Percentiles rank a stretch among this genome's conserved stretches.
Evolutionary conservation across 345 rosid genomes (phyloP).

Genomic region (Populus ilicifolia): DNA sequence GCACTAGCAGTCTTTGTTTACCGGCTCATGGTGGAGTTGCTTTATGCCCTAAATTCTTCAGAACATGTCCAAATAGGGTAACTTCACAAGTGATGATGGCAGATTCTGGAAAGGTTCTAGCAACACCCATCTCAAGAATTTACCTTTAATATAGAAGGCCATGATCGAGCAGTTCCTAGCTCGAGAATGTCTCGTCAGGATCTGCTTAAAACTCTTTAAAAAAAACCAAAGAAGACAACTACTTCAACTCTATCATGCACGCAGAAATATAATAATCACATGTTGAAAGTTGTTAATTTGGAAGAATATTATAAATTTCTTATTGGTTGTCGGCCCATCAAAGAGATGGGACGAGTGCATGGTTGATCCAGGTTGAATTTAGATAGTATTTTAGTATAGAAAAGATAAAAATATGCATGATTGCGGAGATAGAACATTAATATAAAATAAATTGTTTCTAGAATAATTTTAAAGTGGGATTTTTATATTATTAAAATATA

Average conservation of each 20-base stretch:
- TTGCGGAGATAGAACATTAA: too few species aligned
- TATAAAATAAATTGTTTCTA: too few species aligned
- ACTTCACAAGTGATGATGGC: not conserved
- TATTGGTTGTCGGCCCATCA: not conserved
- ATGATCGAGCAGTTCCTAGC: slow-evolving; percentile 5
- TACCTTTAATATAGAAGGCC: slow-evolving; percentile 20
- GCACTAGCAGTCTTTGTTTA: slow-evolving; percentile 16
- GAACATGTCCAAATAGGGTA: slow-evolving; percentile 1
- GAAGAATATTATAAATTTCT: not conserved
- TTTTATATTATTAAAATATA: too few species aligned
- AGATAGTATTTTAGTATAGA: too few species aligned
- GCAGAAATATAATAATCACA: too few species aligned
- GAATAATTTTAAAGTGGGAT: too few species aligned
- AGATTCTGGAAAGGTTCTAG: slow-evolving; percentile 25
- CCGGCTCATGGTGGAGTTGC: slow-evolving; percentile 27
- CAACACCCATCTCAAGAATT: slow-evolving; percentile 17
- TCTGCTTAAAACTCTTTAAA: slow-evolving; percentile 6
- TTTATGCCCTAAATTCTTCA: slow-evolving; percentile 21
- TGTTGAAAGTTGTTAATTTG: not conserved
- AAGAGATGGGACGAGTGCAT: too few species aligned
- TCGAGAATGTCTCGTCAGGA: slow-evolving; percentile 25
- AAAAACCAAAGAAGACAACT: not conserved
- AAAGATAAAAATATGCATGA: too few species aligned
- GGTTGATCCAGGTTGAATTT: too few species aligned
- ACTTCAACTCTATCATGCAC: not conserved